Evolutionary conservation across 768 basidiomycete species (phyloP), one percentile per base, ranked within the genome.

Genomic region (Suillus cothurnatus): DNA sequence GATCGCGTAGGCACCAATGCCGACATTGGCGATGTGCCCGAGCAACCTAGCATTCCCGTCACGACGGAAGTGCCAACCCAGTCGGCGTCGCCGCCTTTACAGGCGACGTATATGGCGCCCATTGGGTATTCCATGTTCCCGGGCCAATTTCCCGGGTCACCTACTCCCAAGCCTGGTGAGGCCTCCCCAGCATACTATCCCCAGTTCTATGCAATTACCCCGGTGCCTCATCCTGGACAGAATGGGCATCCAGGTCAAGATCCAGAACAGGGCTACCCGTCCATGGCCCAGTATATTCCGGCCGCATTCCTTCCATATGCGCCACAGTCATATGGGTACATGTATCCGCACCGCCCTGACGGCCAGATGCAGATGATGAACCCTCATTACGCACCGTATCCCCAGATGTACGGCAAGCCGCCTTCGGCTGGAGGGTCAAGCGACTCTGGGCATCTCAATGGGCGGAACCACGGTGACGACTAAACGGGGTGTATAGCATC

Each of bases 1-100:
- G 84, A 78, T 85, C 86, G 81, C 82, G 82, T 84, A 84, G 84
- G 82, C 80, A 83, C 72, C 81, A 83, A 68, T 78, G 78, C 81
- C 75, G 85, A 86, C 68, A 66, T 70, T 66, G 69, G 70, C 73
- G 82, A 83, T 79, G 75, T 70, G 71, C 80, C 82, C 61, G 77
- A 79, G 70, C 79, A 81, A 64, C 78, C 79, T 66, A 77, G 77
- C 70, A 73, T 82, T 69, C 68, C 80, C 71, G 76, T 82, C 68
- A 72, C 82, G 55, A 80, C 79, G 69, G 79, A 79, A 69, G 76
- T 78, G 72, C 71, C 78, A 56, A 78, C 82, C 63, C 74, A 78
- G 65, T 78, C 78, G 68, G 79, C 79, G 64, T 81, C 85, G 65
- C 82, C 86, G 60, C 81, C 81, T 53, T 79, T 84, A 74, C 75